Conservation (phyloP, 306 rosid genomes). For the Casuarina glauca region DNA sequence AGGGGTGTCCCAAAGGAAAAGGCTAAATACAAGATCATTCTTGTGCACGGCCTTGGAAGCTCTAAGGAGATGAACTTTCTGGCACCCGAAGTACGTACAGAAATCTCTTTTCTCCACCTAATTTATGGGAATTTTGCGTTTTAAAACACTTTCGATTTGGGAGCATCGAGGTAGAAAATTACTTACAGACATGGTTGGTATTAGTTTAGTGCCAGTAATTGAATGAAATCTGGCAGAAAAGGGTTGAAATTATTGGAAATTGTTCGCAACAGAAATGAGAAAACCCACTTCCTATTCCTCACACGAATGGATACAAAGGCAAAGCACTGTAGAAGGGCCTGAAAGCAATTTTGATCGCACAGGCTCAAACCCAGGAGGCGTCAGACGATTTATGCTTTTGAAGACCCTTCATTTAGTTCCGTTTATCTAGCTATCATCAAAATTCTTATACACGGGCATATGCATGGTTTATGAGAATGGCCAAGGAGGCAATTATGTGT, state of each 20-base stretch:
- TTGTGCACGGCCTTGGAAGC: slow-evolving; percentile 60
- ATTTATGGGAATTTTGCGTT: not conserved
- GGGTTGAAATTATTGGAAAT: not conserved
- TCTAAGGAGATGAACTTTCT: slow-evolving; percentile 58
- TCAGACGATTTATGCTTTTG: not conserved
- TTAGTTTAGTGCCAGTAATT: slow-evolving; percentile 22
- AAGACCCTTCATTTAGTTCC: not conserved
- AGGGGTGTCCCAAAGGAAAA: slow-evolving; percentile 40
- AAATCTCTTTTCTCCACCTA: not conserved
- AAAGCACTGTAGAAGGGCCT: not conserved
- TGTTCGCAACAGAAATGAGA: not conserved
- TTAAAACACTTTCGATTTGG: not conserved
- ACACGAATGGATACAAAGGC: not conserved
- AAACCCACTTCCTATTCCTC: not conserved
- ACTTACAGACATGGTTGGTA: not conserved
- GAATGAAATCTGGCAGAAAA: slow-evolving; percentile 25
- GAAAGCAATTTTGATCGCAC: slow-evolving; percentile 5
- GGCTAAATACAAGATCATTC: slow-evolving; percentile 40
- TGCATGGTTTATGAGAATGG: slow-evolving; percentile 7
- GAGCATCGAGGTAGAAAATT: not conserved
- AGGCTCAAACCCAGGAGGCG: slow-evolving; percentile 9
- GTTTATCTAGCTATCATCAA: not conserved
- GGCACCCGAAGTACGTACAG: slow-evolving; percentile 42
- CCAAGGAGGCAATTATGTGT: slow-evolving; percentile 3
- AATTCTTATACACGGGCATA: not conserved